These are phyloP conservation scores for Panellus pusillus DNA, from an alignment of 768 basidiomycete species.

Conservation along the genomic window DNA sequence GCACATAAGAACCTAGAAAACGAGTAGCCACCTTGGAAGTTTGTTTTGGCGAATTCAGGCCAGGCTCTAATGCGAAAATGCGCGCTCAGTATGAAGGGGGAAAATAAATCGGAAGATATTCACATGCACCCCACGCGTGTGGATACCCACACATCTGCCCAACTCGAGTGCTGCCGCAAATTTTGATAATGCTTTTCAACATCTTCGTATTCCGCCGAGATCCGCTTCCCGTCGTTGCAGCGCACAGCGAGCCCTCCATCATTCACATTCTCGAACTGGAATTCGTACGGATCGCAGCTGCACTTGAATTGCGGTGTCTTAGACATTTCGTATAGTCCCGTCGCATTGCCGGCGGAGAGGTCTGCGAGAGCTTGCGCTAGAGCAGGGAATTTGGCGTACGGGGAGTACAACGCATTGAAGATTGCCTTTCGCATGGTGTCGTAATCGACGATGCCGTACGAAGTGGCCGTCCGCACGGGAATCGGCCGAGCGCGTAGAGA, in stretches of 20 bases:
- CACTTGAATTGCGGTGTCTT: slow-evolving; percentile 30
- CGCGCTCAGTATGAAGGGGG: neutral
- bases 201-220: slow-evolving; percentile 3
- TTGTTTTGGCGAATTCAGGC: slow-evolving; percentile 17
- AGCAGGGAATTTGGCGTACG: slow-evolving; percentile 32
- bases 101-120: neutral
- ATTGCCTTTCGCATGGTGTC: slow-evolving; percentile 27
- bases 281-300: slow-evolving; percentile 24
- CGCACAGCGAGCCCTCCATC: neutral
- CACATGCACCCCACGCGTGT: slow-evolving; percentile 3
- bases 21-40: slow-evolving; percentile 9
- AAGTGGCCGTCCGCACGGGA: slow-evolving; percentile 29
- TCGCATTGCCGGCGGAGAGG: slow-evolving; percentile 33
- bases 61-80: slow-evolving; percentile 4
- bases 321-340: slow-evolving; percentile 24
- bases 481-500: slow-evolving; percentile 32
- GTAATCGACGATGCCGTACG: slow-evolving; percentile 42
- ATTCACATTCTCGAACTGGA: neutral
- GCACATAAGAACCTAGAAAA: neutral
- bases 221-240: slow-evolving; percentile 15
- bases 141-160: slow-evolving; percentile 5
- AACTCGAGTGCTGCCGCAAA: neutral
- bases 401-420: slow-evolving; percentile 36
- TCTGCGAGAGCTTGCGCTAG: slow-evolving; percentile 39
- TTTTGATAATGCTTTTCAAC: neutral